phyloP scores from a whole-genome alignment of 1,139 yeast species.

The Nakaseomyces kungkrabaensis region DNA sequence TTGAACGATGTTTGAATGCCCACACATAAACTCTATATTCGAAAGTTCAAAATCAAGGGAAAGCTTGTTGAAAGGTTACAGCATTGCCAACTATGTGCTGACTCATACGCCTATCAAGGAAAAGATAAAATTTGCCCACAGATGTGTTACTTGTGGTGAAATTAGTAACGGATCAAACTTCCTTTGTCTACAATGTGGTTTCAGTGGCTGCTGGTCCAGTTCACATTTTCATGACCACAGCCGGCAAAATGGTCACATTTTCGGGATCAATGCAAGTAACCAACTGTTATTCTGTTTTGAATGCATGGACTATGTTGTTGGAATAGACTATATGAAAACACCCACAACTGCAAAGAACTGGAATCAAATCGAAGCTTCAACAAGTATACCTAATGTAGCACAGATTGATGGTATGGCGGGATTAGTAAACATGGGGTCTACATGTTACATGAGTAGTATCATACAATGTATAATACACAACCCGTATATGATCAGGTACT shows the following conservation, averaged over 20 bases:
- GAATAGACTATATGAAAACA: slow-evolving; percentile 26
- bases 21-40: slow-evolving; percentile 23
- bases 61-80: slow-evolving; percentile 22
- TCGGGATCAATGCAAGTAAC: slow-evolving; percentile 41
- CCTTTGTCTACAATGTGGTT: slow-evolving; percentile 77
- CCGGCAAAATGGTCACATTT: slow-evolving; percentile 52
- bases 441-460: slow-evolving; percentile 90
- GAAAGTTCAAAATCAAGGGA: slow-evolving; percentile 21
- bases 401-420: slow-evolving; percentile 77
- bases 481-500: slow-evolving; percentile 70
- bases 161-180: slow-evolving; percentile 41
- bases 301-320: slow-evolving; percentile 65
- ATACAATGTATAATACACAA: slow-evolving; percentile 81
- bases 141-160: slow-evolving; percentile 25
- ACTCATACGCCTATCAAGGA: slow-evolving; percentile 17
- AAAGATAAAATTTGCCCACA: slow-evolving; percentile 17
- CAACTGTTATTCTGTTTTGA: slow-evolving; percentile 67
- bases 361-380: slow-evolving; percentile 27
- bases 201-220: slow-evolving; percentile 58
- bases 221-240: slow-evolving; percentile 58
- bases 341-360: slow-evolving; percentile 20
- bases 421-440: slow-evolving; percentile 86
- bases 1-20: not conserved
- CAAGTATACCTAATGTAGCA: slow-evolving; percentile 44
- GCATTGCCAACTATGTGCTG: slow-evolving; percentile 20